Evolutionary conservation across 1,284 basidiomycete genomes (phyloP), one percentile per base, ranked within the genome.

Genomic region (Austroboletus novae-zelandiae): DNA sequence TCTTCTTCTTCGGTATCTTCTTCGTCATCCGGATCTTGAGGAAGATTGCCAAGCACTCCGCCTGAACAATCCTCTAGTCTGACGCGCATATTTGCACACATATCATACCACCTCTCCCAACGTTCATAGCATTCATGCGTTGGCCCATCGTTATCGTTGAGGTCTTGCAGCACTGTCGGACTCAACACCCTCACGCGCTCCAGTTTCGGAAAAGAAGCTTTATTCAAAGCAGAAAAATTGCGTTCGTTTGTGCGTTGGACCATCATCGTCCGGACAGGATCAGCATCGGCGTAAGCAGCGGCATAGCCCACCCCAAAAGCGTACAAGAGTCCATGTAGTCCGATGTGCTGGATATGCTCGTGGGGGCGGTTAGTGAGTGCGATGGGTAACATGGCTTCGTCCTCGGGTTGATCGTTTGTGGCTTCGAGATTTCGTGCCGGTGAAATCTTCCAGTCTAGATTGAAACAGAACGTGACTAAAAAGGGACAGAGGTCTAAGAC

Each of bases 31-130:
- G 64, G 66, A 23, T 75, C 72, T 57, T 71, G 67, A 14, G 84
- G 85, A 32, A 87, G 67, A 11, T 75, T 77, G 0, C 85, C 85
- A 30, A 87, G 62, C 30, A 70, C 56, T 11, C 70, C 76, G 0
- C 83, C 84, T 0, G 85, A 86, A 59, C 85, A 87, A 61, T 87
- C 85, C 64, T 87, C 84, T 40, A 87, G 62, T 40, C 79, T 63
- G 7, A 86, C 69, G 0, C 75, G 72, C 60, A 77, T 71, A 15
- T 56, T 57, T 1, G 68, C 54, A 54, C 78, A 84, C 54, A 69
- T 71, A 9, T 71, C 71, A 76, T 79, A 85, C 87, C 86, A 89
- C 43, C 74, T 69, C 59, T 82, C 81, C 81, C 85, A 89, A n/a
- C 87, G 68, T 49, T 77, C 72, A 72, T 75, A 48, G 75, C 81